Conservation (phyloP, 2,329 filamentous ascomycete genomes). For the Clonostachys rosea region DNA sequence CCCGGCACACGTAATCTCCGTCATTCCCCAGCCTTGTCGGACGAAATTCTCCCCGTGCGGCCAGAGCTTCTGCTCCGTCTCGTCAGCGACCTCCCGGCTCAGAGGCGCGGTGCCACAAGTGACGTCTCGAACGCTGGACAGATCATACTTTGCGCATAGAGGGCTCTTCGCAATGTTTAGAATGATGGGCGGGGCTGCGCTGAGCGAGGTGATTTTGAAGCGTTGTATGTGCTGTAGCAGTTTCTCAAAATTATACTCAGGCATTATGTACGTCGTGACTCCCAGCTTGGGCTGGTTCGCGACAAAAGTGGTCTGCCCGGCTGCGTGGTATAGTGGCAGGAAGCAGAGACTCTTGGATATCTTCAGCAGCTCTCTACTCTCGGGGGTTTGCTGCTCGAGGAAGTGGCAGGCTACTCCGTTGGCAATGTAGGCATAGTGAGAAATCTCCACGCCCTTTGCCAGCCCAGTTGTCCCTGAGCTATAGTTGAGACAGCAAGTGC, state of each 20-base stretch:
- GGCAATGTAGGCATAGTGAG: constrained; percentile 69
- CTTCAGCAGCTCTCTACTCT: constrained; percentile 31
- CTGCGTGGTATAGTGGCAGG: constrained; percentile 73
- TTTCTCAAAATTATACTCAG: constrained; percentile 68
- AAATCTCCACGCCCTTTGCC: constrained; percentile 79
- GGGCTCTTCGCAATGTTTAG: constrained; percentile 72
- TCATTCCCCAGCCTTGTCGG: constrained; percentile 84
- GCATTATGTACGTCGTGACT: constrained; percentile 72
- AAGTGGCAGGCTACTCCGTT: constrained; percentile 40
- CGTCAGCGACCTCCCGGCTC: constrained; percentile 37
- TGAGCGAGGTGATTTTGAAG: constrained; percentile 63
- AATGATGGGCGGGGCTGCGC: constrained; percentile 70
- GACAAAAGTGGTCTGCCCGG: constrained; percentile 67
- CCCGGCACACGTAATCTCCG: constrained; percentile 65
- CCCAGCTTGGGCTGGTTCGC: constrained; percentile 49
- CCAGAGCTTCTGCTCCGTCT: constrained; percentile 1
- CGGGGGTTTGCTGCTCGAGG: constrained; percentile 36
- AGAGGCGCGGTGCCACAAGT: constrained; percentile 68
- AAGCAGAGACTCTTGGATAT: constrained; percentile 37
- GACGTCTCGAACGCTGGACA: constrained; percentile 58
- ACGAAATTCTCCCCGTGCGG: constrained; percentile 40
- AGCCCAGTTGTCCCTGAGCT: constrained; percentile 75
- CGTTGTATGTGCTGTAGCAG: constrained; percentile 65
- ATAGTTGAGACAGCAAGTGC: constrained; percentile 72
- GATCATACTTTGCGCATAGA: constrained; percentile 57